Conservation (phyloP, 768 basidiomycete species). For the Cyathus striatus region DNA sequence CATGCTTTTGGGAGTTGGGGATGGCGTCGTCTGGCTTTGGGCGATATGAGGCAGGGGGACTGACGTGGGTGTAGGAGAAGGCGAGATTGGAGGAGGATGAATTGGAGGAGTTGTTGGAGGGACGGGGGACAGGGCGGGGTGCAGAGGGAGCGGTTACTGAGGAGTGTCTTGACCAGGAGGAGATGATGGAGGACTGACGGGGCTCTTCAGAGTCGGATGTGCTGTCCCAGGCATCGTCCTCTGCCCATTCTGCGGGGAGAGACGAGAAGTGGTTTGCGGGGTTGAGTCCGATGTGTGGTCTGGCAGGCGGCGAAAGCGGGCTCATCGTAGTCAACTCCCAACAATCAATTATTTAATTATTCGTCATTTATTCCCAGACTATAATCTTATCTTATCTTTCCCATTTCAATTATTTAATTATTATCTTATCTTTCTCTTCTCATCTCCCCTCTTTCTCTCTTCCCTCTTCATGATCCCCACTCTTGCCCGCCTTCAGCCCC, state of each 20-base stretch:
- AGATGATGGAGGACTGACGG: constrained; percentile 46
- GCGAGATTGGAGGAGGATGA: constrained; percentile 66
- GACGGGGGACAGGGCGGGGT: constrained; percentile 53
- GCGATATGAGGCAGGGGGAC: constrained; percentile 72
- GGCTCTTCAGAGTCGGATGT: constrained; percentile 74
- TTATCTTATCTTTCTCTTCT: neutral
- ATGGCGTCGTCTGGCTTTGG: constrained; percentile 37
- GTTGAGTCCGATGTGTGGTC: constrained; percentile 67
- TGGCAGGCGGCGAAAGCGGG: constrained; percentile 64
- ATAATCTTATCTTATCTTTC: constrained; percentile 14
- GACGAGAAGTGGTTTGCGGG: constrained; percentile 38
- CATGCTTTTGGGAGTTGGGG: constrained; percentile 42
- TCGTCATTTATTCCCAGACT: too few species aligned
- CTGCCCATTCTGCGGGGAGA: constrained; percentile 58
- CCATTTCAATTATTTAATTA: too few species aligned
- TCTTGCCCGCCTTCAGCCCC: constrained; percentile 10
- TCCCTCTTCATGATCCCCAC: constrained; percentile 10
- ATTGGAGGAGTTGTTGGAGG: constrained; percentile 26
- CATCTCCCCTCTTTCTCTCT: neutral
- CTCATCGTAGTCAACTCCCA: constrained; percentile 34
- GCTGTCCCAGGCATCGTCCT: constrained; percentile 87
- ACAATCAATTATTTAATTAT: too few species aligned
- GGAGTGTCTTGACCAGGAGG: constrained; percentile 36
- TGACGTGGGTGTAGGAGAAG: constrained; percentile 79
- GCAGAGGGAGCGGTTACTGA: constrained; percentile 27